Evolutionary conservation across 129 eudicot genomes (phyloP), one percentile per base, ranked within the genome.

Genomic region (Cynara cardunculus): DNA sequence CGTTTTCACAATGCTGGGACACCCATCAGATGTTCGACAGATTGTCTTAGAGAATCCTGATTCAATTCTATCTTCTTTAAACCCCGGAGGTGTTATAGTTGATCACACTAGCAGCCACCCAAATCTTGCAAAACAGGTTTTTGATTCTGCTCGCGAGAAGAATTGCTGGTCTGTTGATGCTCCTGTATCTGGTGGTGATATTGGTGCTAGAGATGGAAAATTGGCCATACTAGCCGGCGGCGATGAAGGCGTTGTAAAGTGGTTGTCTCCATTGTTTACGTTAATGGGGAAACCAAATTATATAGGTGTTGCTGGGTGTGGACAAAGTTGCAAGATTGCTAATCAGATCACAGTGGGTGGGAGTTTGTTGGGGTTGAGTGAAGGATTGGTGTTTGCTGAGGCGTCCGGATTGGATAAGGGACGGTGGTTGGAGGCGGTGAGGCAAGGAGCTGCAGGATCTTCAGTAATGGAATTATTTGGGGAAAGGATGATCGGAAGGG

Each of bases 51-150:
- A 84, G 69, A 84, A 78, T 19, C 79, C 87, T 3, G 73, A 75
- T 39, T 82, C 87, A 69, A 19, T 90, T 26, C 69, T 91, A 12
- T 73, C 89, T 1, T 65, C 80, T 44, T 78, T 91, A 24, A 81
- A 49, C 72, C 91, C 97, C 41, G 79, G 85, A 62, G 85, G 80
- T 26, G 97, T 94, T 70, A 10, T 94, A 21, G 76, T 94, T 9
- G 97, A 91, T 56, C 98, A 94, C 75, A 94, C 98, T 32, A 94
- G 97, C 73, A 91, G 96, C 80, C 90, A 88, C 84, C 98, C 98
- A 0, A 67, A 14, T 3, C 89, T 94, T 0, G 96, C 98, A 0
- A 85, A 87, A 66, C 82, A 83, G 59, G 88, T 94, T 35, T 84
- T 24, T 24, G 56, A 37, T 5, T 84, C 91, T 30, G 93, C 93